These are phyloP conservation scores for Vaccinium corymbosum DNA, from an alignment of 148 eudicot genomes.

Conservation along the genomic window DNA sequence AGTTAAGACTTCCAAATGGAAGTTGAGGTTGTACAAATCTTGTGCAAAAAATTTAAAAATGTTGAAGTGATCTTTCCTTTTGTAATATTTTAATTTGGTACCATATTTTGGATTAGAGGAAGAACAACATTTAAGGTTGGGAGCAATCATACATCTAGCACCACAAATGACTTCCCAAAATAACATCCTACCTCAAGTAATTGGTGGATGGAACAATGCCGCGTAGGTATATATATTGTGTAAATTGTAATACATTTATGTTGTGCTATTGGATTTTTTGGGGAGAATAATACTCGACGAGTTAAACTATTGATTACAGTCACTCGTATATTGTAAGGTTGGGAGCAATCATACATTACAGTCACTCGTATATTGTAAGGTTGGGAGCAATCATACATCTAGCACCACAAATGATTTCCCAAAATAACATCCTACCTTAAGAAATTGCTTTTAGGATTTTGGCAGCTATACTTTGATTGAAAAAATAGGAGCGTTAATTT, in stretches of 20 bases:
- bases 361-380: neutral
- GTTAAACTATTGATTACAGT: too few relatives aligned
- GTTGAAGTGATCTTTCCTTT: neutral
- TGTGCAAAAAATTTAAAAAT: neutral
- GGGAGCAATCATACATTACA: neutral
- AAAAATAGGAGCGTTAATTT: too few relatives aligned
- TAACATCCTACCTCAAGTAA: neutral
- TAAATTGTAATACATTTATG: too few relatives aligned
- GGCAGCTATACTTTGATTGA: neutral
- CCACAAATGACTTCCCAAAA: neutral
- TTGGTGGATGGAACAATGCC: too few relatives aligned
- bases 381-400: neutral
- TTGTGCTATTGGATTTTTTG: too few relatives aligned
- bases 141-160: neutral
- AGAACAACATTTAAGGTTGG: neutral
- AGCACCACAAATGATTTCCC: neutral
- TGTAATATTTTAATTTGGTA: neutral
- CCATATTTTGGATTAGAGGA: neutral
- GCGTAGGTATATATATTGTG: too few relatives aligned
- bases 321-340: neutral
- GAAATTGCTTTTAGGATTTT: neutral
- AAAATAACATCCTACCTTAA: neutral
- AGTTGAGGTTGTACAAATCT: slow-evolving; percentile 14
- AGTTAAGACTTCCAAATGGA: neutral
- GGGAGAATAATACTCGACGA: too few relatives aligned